A percentile compares a stretch with the other conserved stretches of the same genome.
These are phyloP conservation scores for Hymenoscyphus albidus DNA, from an alignment of 2,329 filamentous ascomycete species.

Conservation along the genomic window DNA sequence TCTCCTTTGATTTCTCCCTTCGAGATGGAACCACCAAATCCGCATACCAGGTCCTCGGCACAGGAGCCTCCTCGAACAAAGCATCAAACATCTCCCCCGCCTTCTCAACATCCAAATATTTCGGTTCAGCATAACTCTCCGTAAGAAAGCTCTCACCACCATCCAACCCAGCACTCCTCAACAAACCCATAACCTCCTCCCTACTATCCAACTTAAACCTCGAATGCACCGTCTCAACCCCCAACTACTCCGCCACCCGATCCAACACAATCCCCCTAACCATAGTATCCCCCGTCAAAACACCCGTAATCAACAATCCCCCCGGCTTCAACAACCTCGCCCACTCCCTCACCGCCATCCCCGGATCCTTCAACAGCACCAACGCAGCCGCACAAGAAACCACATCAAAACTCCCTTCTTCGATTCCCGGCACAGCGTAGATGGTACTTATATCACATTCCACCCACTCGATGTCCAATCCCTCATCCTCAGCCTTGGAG, in stretches of 20 bases:
- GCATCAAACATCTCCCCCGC: slow-evolving; percentile 17
- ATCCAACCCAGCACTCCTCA: slow-evolving; percentile 19
- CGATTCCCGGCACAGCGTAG: slow-evolving; percentile 10
- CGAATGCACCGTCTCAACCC: slow-evolving; percentile 8
- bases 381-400: slow-evolving; percentile 19
- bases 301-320: slow-evolving; percentile 20
- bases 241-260: slow-evolving; percentile 12
- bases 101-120: slow-evolving; percentile 9
- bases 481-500: slow-evolving; percentile 12
- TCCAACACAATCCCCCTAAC: slow-evolving; percentile 14
- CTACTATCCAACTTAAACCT: slow-evolving; percentile 8
- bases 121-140: slow-evolving; percentile 10
- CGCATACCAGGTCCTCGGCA: slow-evolving; percentile 15
- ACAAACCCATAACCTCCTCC: slow-evolving; percentile 11
- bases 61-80: slow-evolving; percentile 9
- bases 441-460: slow-evolving; percentile 18
- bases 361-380: slow-evolving; percentile 15
- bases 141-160: slow-evolving; percentile 13
- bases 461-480: slow-evolving; percentile 11
- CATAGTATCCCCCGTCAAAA: slow-evolving; percentile 15
- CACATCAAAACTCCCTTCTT: slow-evolving; percentile 15
- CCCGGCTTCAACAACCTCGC: slow-evolving; percentile 19
- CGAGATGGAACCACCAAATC: slow-evolving; percentile 11
- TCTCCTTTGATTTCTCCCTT: slow-evolving; percentile 12
- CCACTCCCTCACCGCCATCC: slow-evolving; percentile 17